These are phyloP conservation scores for Didymella glomerata DNA, from an alignment of 2,329 filamentous ascomycete genomes.

Conservation along the genomic window DNA sequence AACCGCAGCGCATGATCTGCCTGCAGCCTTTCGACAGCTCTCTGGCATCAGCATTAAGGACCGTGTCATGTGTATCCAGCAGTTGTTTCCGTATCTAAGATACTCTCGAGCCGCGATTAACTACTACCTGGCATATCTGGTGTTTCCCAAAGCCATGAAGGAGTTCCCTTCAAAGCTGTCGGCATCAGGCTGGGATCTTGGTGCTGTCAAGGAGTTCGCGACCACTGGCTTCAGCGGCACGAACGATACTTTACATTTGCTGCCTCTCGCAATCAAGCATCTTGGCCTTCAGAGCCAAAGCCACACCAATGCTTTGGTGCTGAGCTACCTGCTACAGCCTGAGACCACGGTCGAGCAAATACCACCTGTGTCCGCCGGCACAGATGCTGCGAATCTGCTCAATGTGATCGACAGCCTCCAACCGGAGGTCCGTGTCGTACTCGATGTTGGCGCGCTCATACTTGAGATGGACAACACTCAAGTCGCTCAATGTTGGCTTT, in stretches of 20 bases:
- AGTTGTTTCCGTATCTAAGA: constrained; percentile 64
- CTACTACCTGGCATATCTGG: constrained; percentile 66
- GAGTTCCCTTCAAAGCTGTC: constrained; percentile 71
- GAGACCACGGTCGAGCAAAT: constrained; percentile 48
- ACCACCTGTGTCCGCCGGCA: constrained; percentile 14
- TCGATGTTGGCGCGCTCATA: constrained; percentile 76
- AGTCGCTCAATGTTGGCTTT: constrained; percentile 62
- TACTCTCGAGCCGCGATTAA: constrained; percentile 66
- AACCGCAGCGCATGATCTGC: constrained; percentile 33
- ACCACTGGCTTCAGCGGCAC: constrained; percentile 76
- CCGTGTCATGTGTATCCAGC: constrained; percentile 53
- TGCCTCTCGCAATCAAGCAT: constrained; percentile 66
- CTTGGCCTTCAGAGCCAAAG: constrained; percentile 62
- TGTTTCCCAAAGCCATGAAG: constrained; percentile 69
- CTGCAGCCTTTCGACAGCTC: constrained; percentile 51
- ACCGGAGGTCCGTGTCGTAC: constrained; percentile 63
- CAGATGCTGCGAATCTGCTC: constrained; percentile 57
- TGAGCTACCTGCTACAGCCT: constrained; percentile 64
- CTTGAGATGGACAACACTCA: constrained; percentile 61
- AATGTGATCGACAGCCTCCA: constrained; percentile 52
- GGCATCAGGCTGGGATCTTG: constrained; percentile 74
- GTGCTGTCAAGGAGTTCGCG: constrained; percentile 54
- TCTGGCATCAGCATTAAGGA: constrained; percentile 57
- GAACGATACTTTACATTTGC: constrained; percentile 66
- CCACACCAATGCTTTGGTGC: constrained; percentile 73